phyloP scores from a whole-genome alignment of 306 rosid species.

The Inga leiocalycina region DNA sequence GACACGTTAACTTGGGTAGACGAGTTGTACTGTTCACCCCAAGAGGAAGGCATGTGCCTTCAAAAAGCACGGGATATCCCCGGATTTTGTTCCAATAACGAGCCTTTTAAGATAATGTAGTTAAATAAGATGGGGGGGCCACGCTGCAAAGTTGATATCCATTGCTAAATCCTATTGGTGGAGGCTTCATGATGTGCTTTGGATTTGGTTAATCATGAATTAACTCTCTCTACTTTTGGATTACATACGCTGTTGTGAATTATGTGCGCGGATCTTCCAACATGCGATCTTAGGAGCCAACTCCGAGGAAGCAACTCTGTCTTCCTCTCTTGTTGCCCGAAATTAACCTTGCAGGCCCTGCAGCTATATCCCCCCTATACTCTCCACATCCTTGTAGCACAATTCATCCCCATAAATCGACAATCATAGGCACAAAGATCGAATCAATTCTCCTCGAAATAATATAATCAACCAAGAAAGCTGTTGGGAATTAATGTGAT shows the following conservation, averaged over 20 bases:
- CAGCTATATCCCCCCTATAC: not conserved
- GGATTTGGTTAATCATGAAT: constrained; percentile 51
- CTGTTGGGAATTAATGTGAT: not conserved
- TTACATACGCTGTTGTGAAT: constrained; percentile 3
- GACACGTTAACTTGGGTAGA: constrained; percentile 18
- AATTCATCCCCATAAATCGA: not conserved
- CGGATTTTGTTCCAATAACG: constrained; percentile 38
- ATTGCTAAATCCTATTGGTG: constrained; percentile 22
- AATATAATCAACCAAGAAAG: not conserved
- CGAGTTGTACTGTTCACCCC: not conserved
- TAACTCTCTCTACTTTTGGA: constrained; percentile 34
- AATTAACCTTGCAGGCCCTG: not conserved
- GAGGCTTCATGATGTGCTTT: constrained; percentile 47
- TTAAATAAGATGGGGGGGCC: constrained; percentile 30
- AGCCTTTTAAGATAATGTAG: constrained; percentile 40
- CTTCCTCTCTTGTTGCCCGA: not conserved
- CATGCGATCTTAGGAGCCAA: constrained; percentile 35
- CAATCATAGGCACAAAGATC: too few species aligned
- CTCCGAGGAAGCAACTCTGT: constrained; percentile 16
- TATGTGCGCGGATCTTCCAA: constrained; percentile 43
- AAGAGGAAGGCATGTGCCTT: constrained; percentile 36
- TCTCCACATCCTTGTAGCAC: not conserved
- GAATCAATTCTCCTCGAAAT: not conserved
- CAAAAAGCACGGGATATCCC: constrained; percentile 39
- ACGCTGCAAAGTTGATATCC: constrained; percentile 20